Conservation (phyloP, 140 eudicot genomes). For the Senecio squalidus region DNA sequence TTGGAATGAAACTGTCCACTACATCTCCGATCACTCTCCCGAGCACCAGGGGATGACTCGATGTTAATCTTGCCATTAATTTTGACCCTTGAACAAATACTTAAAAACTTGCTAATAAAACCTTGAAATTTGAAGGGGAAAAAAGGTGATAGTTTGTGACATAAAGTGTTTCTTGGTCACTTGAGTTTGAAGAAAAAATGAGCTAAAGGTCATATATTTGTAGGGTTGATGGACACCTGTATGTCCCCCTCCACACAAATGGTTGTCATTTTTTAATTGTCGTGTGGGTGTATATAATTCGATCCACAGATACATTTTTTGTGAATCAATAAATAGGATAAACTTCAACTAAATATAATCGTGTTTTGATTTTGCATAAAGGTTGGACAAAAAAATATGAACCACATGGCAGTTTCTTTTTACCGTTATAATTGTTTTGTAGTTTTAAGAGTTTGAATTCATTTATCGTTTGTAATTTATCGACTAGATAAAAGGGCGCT, state of each 20-base stretch:
- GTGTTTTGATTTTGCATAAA: no score
- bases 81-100: not conserved
- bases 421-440: no score
- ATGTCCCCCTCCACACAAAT: not conserved
- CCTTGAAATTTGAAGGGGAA: not conserved
- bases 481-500: no score
- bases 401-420: no score
- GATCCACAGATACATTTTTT: no score
- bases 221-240: not conserved
- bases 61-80: conserved; percentile 24
- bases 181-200: conserved; percentile 7
- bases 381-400: no score
- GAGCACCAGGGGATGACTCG: conserved; percentile 49
- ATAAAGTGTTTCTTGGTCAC: not conserved
- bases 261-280: not conserved
- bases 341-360: no score
- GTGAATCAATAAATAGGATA: no score
- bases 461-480: no score
- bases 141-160: not conserved
- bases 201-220: not conserved
- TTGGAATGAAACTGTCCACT: conserved; percentile 40
- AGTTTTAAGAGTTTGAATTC: no score
- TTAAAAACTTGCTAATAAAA: not conserved
- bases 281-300: no score
- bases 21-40: conserved; percentile 82